Base-by-base conservation (phyloP, 345 rosid species). In the Eutrema heterophyllum region DNA sequence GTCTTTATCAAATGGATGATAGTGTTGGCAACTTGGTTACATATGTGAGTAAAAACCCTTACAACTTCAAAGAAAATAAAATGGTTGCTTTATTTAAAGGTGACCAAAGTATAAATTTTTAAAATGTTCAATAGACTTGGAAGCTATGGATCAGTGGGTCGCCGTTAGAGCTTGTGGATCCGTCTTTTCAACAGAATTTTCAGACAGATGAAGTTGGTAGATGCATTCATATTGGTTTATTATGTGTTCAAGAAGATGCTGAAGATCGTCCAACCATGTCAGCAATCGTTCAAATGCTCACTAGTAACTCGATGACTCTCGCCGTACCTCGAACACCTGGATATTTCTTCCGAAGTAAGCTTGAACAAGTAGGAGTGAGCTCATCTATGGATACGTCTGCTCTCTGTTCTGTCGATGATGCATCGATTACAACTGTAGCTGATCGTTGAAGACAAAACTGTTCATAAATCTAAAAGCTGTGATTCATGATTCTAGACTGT, bases 211-310 rank as follows among this genome's bases (percentile, higher is more conserved):
- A 83, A 78, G 68, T 81, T 4, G 78, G 54, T 0, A 81, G 86
- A 70, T 85, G 85, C 72, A 79, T 83, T 6, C 85, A 85, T n/a
- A 64, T 85, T 0, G 83, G 79, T 2, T 66, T 83, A 35, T 29
- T 83, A 29, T 85, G 88, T 36, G 78, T 81, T 43, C 84, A 83
- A 41, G 88, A 81, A 62, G 82, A 85, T n/a, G 80, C 73, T 39
- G 61, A 70, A 16, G 64, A 48, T 3, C 81, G 80, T 29, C 89
- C 86, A 5, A 67, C 81, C 44, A 80, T 85, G 84, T 70, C 78
- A 64, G 33, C 49, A 1, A 35, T 81, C 6, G 64, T 76, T 27
- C 74, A 81, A 4, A 73, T 75, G 82, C 85, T 83, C 11, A 75
- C 67, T 21, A 76, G 71, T 49, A 64, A 32, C 33, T 82, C 84